A percentile compares a stretch with the other conserved stretches of the same genome.
phyloP scores from a whole-genome alignment of 179 eudicot genomes.

The Sideroxylon spinosum region DNA sequence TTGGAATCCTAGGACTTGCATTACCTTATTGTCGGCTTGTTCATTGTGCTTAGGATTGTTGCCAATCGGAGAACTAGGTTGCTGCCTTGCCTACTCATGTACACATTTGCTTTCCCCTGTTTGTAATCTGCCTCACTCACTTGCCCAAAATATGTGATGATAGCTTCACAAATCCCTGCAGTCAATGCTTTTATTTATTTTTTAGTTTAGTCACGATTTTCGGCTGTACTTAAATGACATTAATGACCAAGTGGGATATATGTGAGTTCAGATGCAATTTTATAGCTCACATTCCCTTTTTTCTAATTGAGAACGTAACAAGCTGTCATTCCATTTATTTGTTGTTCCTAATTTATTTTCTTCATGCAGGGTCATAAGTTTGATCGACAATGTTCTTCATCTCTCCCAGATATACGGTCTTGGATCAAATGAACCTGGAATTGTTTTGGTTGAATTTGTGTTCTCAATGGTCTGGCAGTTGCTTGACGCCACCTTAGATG shows the following conservation, averaged over 20 bases:
- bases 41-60: too few relatives aligned
- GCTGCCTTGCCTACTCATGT: too few relatives aligned
- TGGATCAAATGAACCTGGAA: conserved; percentile 49
- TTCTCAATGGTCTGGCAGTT: conserved; percentile 80
- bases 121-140: too few relatives aligned
- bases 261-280: neutral
- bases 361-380: conserved; percentile 65
- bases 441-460: conserved; percentile 52
- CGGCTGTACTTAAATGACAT: neutral
- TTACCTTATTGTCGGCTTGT: too few relatives aligned
- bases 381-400: conserved; percentile 53
- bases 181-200: neutral
- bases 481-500: conserved; percentile 83
- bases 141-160: too few relatives aligned
- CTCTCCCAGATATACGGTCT: conserved; percentile 60
- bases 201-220: too few relatives aligned
- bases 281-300: neutral
- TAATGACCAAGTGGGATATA: neutral
- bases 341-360: conserved; percentile 3
- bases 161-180: neutral
- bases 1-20: too few relatives aligned
- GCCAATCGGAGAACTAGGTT: too few relatives aligned
- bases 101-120: too few relatives aligned
- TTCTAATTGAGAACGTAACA: neutral
- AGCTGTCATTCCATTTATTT: neutral